Evolutionary conservation across 768 basidiomycete species (phyloP), one percentile per base, ranked within the genome.

Genomic region (Austroboletus eburneus): DNA sequence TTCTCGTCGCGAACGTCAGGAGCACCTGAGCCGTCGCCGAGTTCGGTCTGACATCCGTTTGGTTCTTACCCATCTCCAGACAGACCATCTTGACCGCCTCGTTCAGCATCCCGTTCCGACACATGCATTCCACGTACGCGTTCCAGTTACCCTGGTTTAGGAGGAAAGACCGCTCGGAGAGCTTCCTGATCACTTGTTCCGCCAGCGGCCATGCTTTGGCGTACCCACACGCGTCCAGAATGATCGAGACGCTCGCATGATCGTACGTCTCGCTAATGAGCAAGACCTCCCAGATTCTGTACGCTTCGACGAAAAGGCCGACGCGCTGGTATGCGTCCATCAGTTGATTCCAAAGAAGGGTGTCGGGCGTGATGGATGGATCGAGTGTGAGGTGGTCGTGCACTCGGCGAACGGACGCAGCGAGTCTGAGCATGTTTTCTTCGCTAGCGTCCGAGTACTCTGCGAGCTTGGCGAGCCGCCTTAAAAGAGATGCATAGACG

Each of bases 321-420:
- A 84, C 72, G n/a, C 82, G 83, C 56, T 87, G 82, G 65, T 94
- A 97, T 1, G 89, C 83, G 63, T 90, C 80, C 87, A 96, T 90
- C 50, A 96, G 69, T 57, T 88, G 80, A 61, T 92, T 94, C 77
- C 87, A 83, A 12, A 91, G 72, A 3, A 71, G 64, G 12, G 71
- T 66, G 54, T 91, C 85, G 3, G 90, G 85, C 9, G 83, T 75
- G 46, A 93, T 67, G n/a, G 79, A 75, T 13, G 85, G 73, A 57
- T 93, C 90, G 34, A 93, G 72, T n/a, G 81, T 83, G 59, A 95
- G 73, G 46, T 80, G 71, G 49, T 87, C 79, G 62, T 94, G 90
- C 8, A 83, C 73, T 9, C 81, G 78, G 20, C 80, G 78, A 34
- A 85, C 73, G n/a, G 73, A 69, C 5, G 58, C 63, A 10, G 78